Evolutionary conservation across 441 rosid species (phyloP), one percentile per base, ranked within the genome.

Genomic region (Gossypium aridum): DNA sequence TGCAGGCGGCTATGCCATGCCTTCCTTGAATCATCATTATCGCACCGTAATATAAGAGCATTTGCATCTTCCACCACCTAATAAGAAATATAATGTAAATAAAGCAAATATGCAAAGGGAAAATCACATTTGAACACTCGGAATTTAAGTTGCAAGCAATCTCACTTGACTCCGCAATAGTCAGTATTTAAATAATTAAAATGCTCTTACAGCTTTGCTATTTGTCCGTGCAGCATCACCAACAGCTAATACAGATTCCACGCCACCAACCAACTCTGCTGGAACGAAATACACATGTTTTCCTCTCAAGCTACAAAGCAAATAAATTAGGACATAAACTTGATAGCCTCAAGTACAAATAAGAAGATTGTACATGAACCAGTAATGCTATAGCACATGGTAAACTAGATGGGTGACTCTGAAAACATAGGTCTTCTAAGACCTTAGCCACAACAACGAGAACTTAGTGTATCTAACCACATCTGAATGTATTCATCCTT

Each of bases 1-100:
- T 88, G 98, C 85, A 96, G 85, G 73, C 94, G 93, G 73, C 83
- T 88, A 80, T 90, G 92, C 99, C 99, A 96, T 74, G 80, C 86
- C 82, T 86, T 88, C 79, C 81, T 82, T 55, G 87, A 89, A 63
- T 94, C 95, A 77, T 90, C 91, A 61, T 90, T 85, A 75, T 91
- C 98, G 80, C 88, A 91, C 77, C 80, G 80, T 64, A 94, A 64
- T 76, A 96, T 87, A 69, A 94, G 66, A 39, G 98, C 91, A 85
- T 82, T 92, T 53, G 68, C 89, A 86, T 94, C 98, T 85, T 96
- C 98, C 75, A 96, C 83, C 65, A 92, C 90, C 99, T 96, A 69
- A 31, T 26, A 72, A 49, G 72, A 76, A 68, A 3, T 26, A 80
- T 7, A 49, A 78, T 31, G 19, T n/a, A 72, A 22, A 73, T 22